Evolutionary conservation across 768 basidiomycete species (phyloP), one percentile per base, ranked within the genome.

Genomic region (Agaricus subrufescens): DNA sequence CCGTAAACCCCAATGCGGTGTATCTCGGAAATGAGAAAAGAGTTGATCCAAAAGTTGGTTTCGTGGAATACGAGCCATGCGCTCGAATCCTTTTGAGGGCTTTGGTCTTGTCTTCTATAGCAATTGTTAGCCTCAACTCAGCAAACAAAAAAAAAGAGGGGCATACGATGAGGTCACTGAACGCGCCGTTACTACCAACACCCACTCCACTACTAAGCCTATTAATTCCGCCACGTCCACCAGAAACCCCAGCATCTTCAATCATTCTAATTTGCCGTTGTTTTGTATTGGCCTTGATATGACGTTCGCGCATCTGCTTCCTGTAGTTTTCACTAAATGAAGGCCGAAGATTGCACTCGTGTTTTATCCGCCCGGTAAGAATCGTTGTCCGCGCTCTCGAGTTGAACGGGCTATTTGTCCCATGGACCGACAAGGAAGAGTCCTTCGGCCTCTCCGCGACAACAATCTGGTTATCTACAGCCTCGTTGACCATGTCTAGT

Each of bases 51-150:
- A 77, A 7, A 97, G 80, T 65, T 95, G 89, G 71, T 93, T 89
- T 53, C 87, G 80, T 5, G 92, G 91, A 72, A 97, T 86, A 67
- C 94, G 90, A n/a, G 89, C 87, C 83, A 91, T 89, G 62, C 90
- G 88, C 70, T 94, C 91, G 72, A 89, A 89, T 29, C 87, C 87
- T 62, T 90, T 89, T 15, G 76, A 68, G 1, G 74, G 77, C 67
- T 87, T 90, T 39, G 73, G 80, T 70, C 86, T 90, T 14, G 83
- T 75, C 78, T 81, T 82, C 87, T 86, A 42, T 11, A 57, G 59
- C 42, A 25, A 43, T 7, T 40, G 48, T 47, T 57, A 14, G 67
- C 58, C 58, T 40, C 10, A 7, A 58, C 29, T 45, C 3, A 19
- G 26, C 57, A 48, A 10, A 49, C 39, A 46, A 40, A 51, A 56